Percentiles rank a stretch among this genome's conserved stretches.
These are phyloP conservation scores for Trichoderma atrobrunneum DNA, from an alignment of 2,329 filamentous ascomycete species.

Conservation along the genomic window DNA sequence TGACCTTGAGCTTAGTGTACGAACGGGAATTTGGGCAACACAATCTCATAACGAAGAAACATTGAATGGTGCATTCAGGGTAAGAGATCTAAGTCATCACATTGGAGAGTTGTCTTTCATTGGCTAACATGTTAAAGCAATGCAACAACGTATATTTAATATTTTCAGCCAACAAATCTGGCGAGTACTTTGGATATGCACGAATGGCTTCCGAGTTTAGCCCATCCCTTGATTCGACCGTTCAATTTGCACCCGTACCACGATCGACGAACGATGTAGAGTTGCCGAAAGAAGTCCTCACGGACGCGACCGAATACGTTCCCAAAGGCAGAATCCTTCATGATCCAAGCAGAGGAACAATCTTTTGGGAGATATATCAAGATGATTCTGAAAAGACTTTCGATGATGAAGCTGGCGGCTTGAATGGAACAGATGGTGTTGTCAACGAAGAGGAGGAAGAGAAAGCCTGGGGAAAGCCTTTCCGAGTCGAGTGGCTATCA, in stretches of 20 bases:
- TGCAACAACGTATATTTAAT: conserved; percentile 85
- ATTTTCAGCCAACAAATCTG: conserved; percentile 96
- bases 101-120: not conserved
- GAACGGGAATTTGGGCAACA: conserved; percentile 87
- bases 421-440: conserved; percentile 39
- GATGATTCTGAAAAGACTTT: conserved; percentile 49
- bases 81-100: conserved; percentile 37
- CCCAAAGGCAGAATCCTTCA: conserved; percentile 87
- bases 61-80: conserved; percentile 80
- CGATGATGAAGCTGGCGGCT: conserved; percentile 43
- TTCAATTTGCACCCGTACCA: conserved; percentile 65
- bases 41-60: conserved; percentile 88
- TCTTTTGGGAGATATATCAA: conserved; percentile 87
- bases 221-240: conserved; percentile 67
- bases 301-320: conserved; percentile 71
- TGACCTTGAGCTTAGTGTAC: conserved; percentile 84
- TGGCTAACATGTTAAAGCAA: conserved; percentile 46
- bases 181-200: conserved; percentile 94
- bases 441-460: conserved; percentile 40
- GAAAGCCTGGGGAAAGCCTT: conserved; percentile 80
- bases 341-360: conserved; percentile 88
- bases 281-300: conserved; percentile 74
- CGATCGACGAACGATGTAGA: conserved; percentile 61
- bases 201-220: conserved; percentile 84
- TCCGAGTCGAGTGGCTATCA: conserved; percentile 86